Percentiles rank a stretch among this genome's conserved stretches.
phyloP scores from a whole-genome alignment of 352 stramenopile species.

The Pythium biforme region DNA sequence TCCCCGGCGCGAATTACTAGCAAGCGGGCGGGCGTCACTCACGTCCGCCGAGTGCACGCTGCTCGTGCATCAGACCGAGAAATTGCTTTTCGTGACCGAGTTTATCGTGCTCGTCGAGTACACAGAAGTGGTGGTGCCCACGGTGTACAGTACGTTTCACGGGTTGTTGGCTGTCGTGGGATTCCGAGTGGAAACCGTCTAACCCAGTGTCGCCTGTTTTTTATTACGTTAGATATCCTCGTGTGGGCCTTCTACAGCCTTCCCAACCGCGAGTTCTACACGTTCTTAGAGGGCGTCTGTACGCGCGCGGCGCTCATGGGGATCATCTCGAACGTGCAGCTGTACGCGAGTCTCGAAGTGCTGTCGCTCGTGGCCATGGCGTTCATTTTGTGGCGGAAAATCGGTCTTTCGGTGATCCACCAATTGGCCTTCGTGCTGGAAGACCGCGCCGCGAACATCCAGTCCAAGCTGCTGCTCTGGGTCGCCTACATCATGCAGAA shows the following conservation, averaged over 20 bases:
- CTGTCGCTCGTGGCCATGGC: slow-evolving; percentile 8
- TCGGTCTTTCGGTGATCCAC: slow-evolving; percentile 18
- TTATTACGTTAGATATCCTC: slow-evolving; percentile 6
- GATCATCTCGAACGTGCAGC: slow-evolving; percentile 9
- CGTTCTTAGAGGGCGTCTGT: slow-evolving; percentile 24
- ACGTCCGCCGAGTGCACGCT: background rate
- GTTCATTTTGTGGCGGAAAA: slow-evolving; percentile 4
- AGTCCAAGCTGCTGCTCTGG: slow-evolving; percentile 23
- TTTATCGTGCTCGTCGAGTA: slow-evolving; percentile 42
- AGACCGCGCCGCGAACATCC: slow-evolving; percentile 18
- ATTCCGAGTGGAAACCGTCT: background rate
- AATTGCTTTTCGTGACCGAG: slow-evolving; percentile 34
- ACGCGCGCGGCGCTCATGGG: background rate
- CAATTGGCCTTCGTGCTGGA: slow-evolving; percentile 26
- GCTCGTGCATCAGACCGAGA: slow-evolving; percentile 15
- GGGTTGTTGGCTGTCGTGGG: background rate
- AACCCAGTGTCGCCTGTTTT: background rate
- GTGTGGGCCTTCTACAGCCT: slow-evolving; percentile 26
- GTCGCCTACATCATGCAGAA: slow-evolving; percentile 21
- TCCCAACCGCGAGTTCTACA: slow-evolving; percentile 30
- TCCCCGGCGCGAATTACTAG: background rate
- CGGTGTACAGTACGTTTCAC: slow-evolving; percentile 27
- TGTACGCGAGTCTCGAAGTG: slow-evolving; percentile 18
- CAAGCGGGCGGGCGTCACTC: background rate
- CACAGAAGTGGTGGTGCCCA: slow-evolving; percentile 34